These are phyloP conservation scores for Colletotrichum tamarilloi DNA, from an alignment of 2,329 filamentous ascomycete genomes.

Conservation along the genomic window DNA sequence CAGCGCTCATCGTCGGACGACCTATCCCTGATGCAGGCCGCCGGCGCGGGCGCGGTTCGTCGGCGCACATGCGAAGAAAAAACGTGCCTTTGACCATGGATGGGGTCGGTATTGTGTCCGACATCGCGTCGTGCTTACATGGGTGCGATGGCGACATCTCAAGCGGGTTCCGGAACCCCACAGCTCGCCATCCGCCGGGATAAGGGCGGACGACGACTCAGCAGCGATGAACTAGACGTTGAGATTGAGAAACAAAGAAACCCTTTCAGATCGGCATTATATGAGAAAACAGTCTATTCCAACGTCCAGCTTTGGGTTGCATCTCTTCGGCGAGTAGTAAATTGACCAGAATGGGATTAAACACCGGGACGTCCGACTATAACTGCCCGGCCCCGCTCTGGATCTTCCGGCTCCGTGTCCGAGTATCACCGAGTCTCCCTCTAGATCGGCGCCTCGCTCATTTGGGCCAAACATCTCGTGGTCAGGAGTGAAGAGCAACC, in stretches of 20 bases:
- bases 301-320: background rate
- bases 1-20: background rate
- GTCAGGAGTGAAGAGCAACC: too few relatives aligned
- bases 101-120: conserved; percentile 13
- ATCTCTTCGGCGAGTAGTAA: background rate
- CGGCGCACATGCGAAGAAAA: background rate
- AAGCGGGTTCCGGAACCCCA: conserved; percentile 2
- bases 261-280: background rate
- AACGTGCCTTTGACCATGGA: background rate
- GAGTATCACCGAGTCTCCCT: background rate
- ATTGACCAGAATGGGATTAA: background rate
- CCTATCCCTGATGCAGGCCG: conserved; percentile 18
- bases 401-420: background rate
- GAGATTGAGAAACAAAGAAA: background rate
- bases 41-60: background rate
- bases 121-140: conserved; percentile 29
- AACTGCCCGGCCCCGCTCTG: conserved; percentile 10
- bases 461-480: too few relatives aligned
- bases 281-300: background rate
- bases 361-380: background rate
- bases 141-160: conserved; percentile 32
- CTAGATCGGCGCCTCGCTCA: too few relatives aligned
- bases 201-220: background rate
- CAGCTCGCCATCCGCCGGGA: conserved; percentile 7
- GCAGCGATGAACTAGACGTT: background rate